A percentile compares a stretch with the other conserved stretches of the same genome.
These are phyloP conservation scores for Ceratocystiopsis brevicomis DNA, from an alignment of 2,329 filamentous ascomycete genomes.

Conservation along the genomic window DNA sequence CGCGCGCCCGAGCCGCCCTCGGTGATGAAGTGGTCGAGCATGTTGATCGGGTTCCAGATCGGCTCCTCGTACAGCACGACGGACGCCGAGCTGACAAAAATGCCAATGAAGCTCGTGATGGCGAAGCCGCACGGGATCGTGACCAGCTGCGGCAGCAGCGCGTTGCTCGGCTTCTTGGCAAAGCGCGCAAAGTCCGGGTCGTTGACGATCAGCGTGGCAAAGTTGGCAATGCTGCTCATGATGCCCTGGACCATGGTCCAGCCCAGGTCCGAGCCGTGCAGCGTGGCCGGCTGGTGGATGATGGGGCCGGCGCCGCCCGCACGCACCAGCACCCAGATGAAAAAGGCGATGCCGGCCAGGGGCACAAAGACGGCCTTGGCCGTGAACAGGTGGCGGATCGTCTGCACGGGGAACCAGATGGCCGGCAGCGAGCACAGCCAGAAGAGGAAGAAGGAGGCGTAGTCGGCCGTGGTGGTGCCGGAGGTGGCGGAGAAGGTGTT, in stretches of 20 bases:
- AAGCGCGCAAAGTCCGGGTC: slow-evolving; percentile 23
- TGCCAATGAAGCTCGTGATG: slow-evolving; percentile 16
- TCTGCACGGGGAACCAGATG: no score
- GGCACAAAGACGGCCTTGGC: background rate
- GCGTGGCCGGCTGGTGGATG: background rate
- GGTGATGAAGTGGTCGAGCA: slow-evolving; percentile 6
- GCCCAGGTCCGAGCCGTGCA: slow-evolving; percentile 11
- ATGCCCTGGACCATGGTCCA: slow-evolving; percentile 19
- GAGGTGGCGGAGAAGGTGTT: slow-evolving; percentile 21
- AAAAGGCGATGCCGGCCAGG: background rate
- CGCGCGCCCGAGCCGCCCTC: slow-evolving; percentile 9
- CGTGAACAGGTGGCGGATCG: background rate
- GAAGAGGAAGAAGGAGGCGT: slow-evolving; percentile 12
- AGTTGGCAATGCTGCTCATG: slow-evolving; percentile 20
- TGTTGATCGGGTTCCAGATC: slow-evolving; percentile 9
- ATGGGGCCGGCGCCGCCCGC: background rate
- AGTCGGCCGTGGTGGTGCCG: slow-evolving; percentile 15
- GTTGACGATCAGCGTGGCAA: slow-evolving; percentile 28
- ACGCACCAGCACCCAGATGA: background rate
- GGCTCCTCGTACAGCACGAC: slow-evolving; percentile 13
- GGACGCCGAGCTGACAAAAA: slow-evolving; percentile 22
- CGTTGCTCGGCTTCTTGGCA: slow-evolving; percentile 19
- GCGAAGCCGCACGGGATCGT: slow-evolving; percentile 18
- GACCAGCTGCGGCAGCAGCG: slow-evolving; percentile 16
- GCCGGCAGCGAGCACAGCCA: background rate